These are phyloP conservation scores for Saccharomycopsis capsularis DNA, from an alignment of 805 yeast species.

Conservation along the genomic window DNA sequence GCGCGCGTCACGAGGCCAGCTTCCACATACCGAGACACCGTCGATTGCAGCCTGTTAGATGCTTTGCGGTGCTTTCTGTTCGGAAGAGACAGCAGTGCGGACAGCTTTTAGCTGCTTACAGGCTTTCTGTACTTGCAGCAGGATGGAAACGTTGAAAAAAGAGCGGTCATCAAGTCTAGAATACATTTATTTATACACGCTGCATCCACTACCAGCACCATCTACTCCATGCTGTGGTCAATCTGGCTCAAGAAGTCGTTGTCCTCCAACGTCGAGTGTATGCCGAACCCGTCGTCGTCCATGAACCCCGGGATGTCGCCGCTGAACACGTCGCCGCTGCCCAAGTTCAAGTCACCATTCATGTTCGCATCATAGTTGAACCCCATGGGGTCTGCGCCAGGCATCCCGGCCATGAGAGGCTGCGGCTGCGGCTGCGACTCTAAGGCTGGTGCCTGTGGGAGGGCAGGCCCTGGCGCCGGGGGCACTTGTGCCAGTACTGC, in stretches of 20 bases:
- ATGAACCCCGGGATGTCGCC: slow-evolving; percentile 22
- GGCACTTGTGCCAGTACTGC: no score
- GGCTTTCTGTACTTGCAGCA: no score
- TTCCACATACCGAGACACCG: no score
- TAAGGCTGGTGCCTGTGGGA: not conserved
- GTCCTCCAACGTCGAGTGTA: slow-evolving; percentile 28
- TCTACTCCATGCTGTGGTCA: slow-evolving; percentile 30
- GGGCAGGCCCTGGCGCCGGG: not conserved
- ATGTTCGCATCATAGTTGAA: slow-evolving; percentile 5
- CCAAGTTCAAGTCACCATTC: slow-evolving; percentile 10
- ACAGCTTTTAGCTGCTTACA: no score
- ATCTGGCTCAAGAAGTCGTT: slow-evolving; percentile 32
- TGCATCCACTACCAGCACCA: no score
- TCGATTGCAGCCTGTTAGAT: no score
- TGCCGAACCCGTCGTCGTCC: slow-evolving; percentile 31
- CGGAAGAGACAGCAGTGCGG: no score
- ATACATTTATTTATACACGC: no score
- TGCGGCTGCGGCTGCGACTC: not conserved
- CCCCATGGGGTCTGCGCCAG: slow-evolving; percentile 4
- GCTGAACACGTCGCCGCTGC: slow-evolving; percentile 11
- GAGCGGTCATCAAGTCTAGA: no score
- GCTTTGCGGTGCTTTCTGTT: no score
- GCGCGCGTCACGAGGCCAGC: no score
- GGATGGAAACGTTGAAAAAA: no score
- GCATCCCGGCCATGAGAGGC: not conserved